Conservation (phyloP, 106 monocot genomes). For the Gastrodia elata region DNA sequence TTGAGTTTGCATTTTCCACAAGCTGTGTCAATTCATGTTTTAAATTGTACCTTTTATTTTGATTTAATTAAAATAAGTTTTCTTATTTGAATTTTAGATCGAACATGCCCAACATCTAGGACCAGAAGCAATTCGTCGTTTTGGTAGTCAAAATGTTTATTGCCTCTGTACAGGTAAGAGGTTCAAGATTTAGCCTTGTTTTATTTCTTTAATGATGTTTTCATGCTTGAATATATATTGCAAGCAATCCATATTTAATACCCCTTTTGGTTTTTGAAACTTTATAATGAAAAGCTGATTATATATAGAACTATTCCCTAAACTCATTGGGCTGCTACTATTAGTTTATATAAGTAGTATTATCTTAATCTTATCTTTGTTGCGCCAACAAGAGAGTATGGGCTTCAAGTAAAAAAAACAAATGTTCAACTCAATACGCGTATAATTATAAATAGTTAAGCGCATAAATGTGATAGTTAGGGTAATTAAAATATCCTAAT, state of each 20-base stretch:
- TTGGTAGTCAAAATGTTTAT: conserved; percentile 61
- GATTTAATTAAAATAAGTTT: neutral
- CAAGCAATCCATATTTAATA: neutral
- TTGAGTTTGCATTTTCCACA: neutral
- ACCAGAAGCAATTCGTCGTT: conserved; percentile 45
- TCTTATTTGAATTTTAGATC: conserved; percentile 38
- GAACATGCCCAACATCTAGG: conserved; percentile 93
- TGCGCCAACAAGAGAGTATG: no score
- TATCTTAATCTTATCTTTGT: no score
- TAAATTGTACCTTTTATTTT: neutral
- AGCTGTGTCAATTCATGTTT: neutral
- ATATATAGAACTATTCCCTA: neutral
- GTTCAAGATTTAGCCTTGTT: neutral
- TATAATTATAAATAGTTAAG: no score
- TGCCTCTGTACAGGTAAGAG: conserved; percentile 90
- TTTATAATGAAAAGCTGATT: neutral
- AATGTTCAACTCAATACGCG: no score
- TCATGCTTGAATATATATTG: neutral
- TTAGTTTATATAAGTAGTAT: no score
- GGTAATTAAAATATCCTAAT: no score
- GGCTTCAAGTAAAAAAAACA: no score
- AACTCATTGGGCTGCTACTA: no score
- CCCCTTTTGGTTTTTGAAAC: neutral
- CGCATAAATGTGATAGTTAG: no score
- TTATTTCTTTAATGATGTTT: neutral